Evolutionary conservation across 805 yeast genomes (phyloP).

Genomic region (Kregervanrija delftensis): DNA sequence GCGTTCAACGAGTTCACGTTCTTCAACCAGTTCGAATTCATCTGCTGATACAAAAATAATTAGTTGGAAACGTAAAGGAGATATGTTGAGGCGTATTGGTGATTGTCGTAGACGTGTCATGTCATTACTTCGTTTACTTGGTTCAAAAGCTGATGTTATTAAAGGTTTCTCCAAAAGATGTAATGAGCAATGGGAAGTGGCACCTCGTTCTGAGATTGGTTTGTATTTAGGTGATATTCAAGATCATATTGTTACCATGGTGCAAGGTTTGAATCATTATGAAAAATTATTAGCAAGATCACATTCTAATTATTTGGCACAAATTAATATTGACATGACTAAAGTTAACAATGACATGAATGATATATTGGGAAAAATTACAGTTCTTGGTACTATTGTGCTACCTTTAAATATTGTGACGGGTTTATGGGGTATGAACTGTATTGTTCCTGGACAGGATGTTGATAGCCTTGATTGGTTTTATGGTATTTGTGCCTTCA

Average conservation of each 20-base stretch:
- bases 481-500: conserved; percentile 39
- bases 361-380: conserved; percentile 89
- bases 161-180: conserved; percentile 91
- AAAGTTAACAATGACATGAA: conserved; percentile 94
- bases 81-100: conserved; percentile 90
- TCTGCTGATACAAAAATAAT: conserved; percentile 38
- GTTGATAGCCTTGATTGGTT: conserved; percentile 61
- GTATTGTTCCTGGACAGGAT: conserved; percentile 89
- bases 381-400: conserved; percentile 90
- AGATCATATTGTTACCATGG: conserved; percentile 97
- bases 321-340: conserved; percentile 96
- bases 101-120: conserved; percentile 92
- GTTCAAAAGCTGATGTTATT: conserved; percentile 96
- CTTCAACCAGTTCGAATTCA: conserved; percentile 20
- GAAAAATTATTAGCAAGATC: conserved; percentile 89
- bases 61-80: conserved; percentile 89
- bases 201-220: conserved; percentile 81
- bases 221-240: conserved; percentile 96
- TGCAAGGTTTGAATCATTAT: conserved; percentile 87
- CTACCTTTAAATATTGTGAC: conserved; percentile 93
- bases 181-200: conserved; percentile 74
- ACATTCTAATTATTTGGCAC: conserved; percentile 95
- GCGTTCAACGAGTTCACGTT: conserved; percentile 13
- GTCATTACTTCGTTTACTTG: conserved; percentile 77
- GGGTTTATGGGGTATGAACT: conserved; percentile 99